Evolutionary conservation across 768 basidiomycete species (phyloP).

Genomic region (Butyriboletus loyo): DNA sequence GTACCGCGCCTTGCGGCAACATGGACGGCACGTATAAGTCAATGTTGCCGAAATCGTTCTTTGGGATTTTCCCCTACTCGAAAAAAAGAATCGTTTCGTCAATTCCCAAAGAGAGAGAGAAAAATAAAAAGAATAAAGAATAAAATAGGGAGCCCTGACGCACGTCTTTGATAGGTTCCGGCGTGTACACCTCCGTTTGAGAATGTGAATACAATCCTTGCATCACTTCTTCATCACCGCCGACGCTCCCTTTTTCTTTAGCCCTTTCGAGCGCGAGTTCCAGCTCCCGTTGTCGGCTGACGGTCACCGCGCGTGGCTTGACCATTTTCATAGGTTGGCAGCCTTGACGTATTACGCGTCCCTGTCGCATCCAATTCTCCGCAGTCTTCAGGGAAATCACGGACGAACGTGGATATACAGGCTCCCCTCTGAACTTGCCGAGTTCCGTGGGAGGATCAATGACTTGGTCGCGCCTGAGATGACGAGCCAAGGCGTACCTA

Average conservation of each 20-base stretch:
- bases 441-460: constrained; percentile 79
- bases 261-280: constrained; percentile 50
- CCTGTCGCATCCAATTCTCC: constrained; percentile 93
- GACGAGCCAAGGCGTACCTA: constrained; percentile 82
- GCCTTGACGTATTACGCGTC: constrained; percentile 66
- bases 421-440: constrained; percentile 89
- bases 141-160: constrained; percentile 50
- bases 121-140: constrained; percentile 3
- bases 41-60: constrained; percentile 96
- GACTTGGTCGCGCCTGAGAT: constrained; percentile 85
- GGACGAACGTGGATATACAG: constrained; percentile 83
- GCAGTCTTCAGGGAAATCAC: constrained; percentile 86
- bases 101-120: background rate
- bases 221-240: constrained; percentile 55
- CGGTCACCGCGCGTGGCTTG: constrained; percentile 80
- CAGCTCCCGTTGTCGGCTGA: constrained; percentile 71
- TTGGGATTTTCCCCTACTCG: constrained; percentile 82
- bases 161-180: constrained; percentile 83
- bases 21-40: constrained; percentile 94
- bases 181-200: constrained; percentile 81
- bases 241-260: constrained; percentile 35
- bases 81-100: constrained; percentile 12
- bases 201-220: constrained; percentile 83
- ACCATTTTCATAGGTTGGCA: constrained; percentile 88
- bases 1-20: constrained; percentile 83